These are phyloP conservation scores for Ehretia macrophylla DNA, from an alignment of 257 asterid species.

Conservation along the genomic window DNA sequence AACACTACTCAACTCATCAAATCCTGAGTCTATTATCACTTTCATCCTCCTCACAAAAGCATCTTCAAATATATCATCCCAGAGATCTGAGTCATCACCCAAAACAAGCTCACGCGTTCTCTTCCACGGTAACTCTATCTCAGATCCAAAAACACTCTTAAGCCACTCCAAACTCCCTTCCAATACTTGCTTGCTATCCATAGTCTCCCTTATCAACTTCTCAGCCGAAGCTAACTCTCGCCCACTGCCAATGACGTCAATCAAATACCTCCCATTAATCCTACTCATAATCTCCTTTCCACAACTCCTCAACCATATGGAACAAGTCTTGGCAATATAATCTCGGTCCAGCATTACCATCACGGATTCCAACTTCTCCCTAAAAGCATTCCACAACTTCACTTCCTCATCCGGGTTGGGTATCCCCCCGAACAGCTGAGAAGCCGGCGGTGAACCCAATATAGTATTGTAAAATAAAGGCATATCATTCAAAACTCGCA, in stretches of 20 bases:
- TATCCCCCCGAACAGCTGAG: slow-evolving; percentile 97
- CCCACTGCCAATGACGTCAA: slow-evolving; percentile 80
- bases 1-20: slow-evolving; percentile 57
- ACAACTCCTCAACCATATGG: slow-evolving; percentile 90
- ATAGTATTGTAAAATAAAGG: slow-evolving; percentile 86
- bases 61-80: slow-evolving; percentile 96
- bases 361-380: slow-evolving; percentile 70
- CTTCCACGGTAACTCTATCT: slow-evolving; percentile 96
- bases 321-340: slow-evolving; percentile 74
- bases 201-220: slow-evolving; percentile 82
- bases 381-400: slow-evolving; percentile 78
- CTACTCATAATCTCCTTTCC: slow-evolving; percentile 82
- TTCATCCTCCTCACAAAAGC: slow-evolving; percentile 95
- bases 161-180: slow-evolving; percentile 99
- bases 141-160: slow-evolving; percentile 96
- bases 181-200: slow-evolving; percentile 83
- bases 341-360: slow-evolving; percentile 69
- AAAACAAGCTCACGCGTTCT: slow-evolving; percentile 88
- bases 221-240: slow-evolving; percentile 89
- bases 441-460: slow-evolving; percentile 90
- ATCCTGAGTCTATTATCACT: slow-evolving; percentile 59
- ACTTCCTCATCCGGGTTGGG: slow-evolving; percentile 94
- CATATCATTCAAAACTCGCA: slow-evolving; percentile 87
- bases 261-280: slow-evolving; percentile 68
- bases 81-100: slow-evolving; percentile 92